phyloP scores from a whole-genome alignment of 352 stramenopile species.

The Phytophthora sansomeana region DNA sequence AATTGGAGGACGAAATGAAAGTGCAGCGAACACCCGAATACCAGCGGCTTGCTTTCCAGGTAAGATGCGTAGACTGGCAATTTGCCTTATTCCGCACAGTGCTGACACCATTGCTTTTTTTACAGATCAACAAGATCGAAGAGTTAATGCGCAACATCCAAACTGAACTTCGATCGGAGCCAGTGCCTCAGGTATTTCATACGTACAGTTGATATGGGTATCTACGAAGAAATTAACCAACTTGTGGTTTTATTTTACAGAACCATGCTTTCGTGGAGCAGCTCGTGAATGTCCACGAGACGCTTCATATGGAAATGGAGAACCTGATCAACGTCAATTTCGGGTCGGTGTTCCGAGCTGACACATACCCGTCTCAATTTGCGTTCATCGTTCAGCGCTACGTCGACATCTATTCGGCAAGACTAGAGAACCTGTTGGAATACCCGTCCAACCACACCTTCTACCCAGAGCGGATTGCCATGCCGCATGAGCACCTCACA shows the following conservation, averaged over 20 bases:
- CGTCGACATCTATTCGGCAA: conserved; percentile 90
- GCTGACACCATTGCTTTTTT: not conserved
- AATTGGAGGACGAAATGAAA: conserved; percentile 89
- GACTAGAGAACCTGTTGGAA: conserved; percentile 83
- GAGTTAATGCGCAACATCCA: conserved; percentile 75
- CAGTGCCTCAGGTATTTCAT: conserved; percentile 35
- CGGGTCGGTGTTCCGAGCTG: conserved; percentile 87
- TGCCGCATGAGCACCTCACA: conserved; percentile 63
- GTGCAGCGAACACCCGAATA: conserved; percentile 69
- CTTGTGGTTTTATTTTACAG: conserved; percentile 19
- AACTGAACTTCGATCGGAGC: conserved; percentile 57
- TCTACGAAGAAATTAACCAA: not conserved
- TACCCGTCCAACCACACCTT: conserved; percentile 89
- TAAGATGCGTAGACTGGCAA: conserved; percentile 48
- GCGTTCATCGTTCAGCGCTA: conserved; percentile 89
- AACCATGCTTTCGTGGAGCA: conserved; percentile 70
- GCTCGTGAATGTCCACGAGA: conserved; percentile 67
- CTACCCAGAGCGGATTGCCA: conserved; percentile 74
- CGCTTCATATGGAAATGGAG: conserved; percentile 78
- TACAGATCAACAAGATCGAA: conserved; percentile 65
- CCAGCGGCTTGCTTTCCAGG: conserved; percentile 69
- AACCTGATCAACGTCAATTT: conserved; percentile 89
- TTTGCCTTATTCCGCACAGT: conserved; percentile 13
- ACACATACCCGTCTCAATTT: conserved; percentile 88
- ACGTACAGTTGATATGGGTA: not conserved